Base-by-base conservation (phyloP, 768 basidiomycete species). In the Piloderma croceum region DNA sequence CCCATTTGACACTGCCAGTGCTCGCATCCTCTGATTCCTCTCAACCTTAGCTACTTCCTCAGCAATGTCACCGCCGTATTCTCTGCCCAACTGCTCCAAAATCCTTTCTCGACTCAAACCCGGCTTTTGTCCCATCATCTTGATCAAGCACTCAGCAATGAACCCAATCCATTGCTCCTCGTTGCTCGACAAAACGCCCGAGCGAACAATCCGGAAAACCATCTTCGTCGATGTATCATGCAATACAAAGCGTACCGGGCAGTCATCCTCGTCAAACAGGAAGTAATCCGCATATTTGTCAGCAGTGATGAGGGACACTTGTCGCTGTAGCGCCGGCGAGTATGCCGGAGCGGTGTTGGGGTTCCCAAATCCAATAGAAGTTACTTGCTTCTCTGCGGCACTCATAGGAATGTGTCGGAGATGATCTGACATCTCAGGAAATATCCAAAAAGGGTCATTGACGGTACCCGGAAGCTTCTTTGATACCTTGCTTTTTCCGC, bases 401-500 rank as follows among this genome's bases (percentile, higher is more conserved):
- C 9, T 15, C 27, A 24, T 18, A 6, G 34, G 25, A 10, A 39
- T 3, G 13, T 31, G 11, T 7, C 38, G 19, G 19, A 46, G 19
- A 19, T 45, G 24, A 3, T 39, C 36, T 7, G 46, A 21, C 11
- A 48, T 20, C 18, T 32, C 34, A 12, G 39, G 19, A 29, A 33
- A 38, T 23, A 15, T 23, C 51, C 49, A 54, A 25, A 38, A 33
- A 3, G 11, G 36, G 38, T 54, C 51, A 11, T 41, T 35, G 12
- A 31, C 46, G n/a, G 53, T 52, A 18, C 51, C 53, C 2, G 18
- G 41, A 20, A 54, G 51, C 38, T 40, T 34, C 36, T 52, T 54
- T 15, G 51, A 37, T 1, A 50, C 36, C 18, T 39, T 39, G 21
- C 48, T 37, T 34, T 53, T 55, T 17, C 51, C 49, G 36, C 51